These are phyloP conservation scores for Penstemon davidsonii DNA, from an alignment of 257 asterid species.

Conservation along the genomic window DNA sequence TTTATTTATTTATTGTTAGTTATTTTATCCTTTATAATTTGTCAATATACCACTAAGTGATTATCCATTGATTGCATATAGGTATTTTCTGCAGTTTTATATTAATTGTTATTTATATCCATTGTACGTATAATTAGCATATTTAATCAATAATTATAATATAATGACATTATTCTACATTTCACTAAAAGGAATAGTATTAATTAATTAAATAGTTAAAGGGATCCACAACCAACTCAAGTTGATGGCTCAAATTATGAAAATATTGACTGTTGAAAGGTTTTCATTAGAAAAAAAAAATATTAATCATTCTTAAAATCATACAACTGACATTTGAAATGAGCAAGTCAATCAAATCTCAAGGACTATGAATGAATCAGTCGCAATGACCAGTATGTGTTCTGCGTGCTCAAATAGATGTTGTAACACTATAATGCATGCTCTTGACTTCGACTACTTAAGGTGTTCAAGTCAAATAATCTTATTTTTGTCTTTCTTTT, in stretches of 20 bases:
- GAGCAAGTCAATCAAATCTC: neutral
- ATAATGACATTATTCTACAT: too few relatives aligned
- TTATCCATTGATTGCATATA: too few relatives aligned
- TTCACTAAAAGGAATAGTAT: neutral
- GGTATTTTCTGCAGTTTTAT: too few relatives aligned
- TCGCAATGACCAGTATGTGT: neutral
- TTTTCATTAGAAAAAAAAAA: neutral
- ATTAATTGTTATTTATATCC: too few relatives aligned
- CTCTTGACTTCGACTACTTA: neutral
- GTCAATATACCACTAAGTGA: too few relatives aligned
- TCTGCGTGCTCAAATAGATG: neutral
- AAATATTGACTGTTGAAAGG: conserved; percentile 19
- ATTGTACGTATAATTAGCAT: too few relatives aligned
- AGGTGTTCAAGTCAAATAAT: neutral
- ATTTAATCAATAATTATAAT: too few relatives aligned
- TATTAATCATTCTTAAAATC: neutral
- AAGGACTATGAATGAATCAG: too few relatives aligned
- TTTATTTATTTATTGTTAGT: too few relatives aligned
- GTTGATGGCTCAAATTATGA: neutral
- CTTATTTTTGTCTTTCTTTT: neutral
- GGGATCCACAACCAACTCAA: neutral
- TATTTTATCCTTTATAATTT: too few relatives aligned
- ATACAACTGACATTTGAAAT: neutral
- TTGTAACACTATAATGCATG: neutral
- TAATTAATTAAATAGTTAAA: neutral